phyloP scores from a whole-genome alignment of 805 yeast genomes.

The Kodamaea sagamina region DNA sequence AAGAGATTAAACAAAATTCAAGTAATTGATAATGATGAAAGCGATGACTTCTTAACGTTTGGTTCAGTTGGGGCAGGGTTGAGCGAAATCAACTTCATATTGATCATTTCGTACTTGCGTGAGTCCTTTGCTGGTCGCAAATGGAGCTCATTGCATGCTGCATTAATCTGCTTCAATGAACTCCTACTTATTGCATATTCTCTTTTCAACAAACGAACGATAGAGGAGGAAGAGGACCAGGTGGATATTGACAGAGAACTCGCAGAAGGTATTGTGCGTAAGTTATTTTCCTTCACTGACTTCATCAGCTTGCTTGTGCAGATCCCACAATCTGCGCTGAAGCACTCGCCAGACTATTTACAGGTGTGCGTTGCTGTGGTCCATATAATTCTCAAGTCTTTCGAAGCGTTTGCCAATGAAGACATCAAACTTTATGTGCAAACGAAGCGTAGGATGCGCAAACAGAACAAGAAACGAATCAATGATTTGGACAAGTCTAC shows the following conservation, averaged over 20 bases:
- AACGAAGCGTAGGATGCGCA: conserved; percentile 42
- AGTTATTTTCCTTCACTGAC: conserved; percentile 68
- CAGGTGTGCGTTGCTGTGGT: conserved; percentile 63
- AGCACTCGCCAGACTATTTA: conserved; percentile 63
- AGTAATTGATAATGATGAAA: conserved; percentile 9
- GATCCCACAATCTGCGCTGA: conserved; percentile 64
- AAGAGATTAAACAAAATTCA: conserved; percentile 14
- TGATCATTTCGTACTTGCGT: conserved; percentile 50
- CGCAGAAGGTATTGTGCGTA: conserved; percentile 60
- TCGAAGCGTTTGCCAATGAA: conserved; percentile 65
- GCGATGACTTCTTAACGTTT: conserved; percentile 19
- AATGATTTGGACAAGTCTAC: conserved; percentile 17
- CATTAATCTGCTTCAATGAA: conserved; percentile 66
- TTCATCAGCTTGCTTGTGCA: conserved; percentile 56
- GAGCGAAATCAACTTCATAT: conserved; percentile 59
- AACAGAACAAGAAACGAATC: conserved; percentile 24
- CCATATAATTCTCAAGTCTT: conserved; percentile 62
- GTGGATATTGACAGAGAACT: conserved; percentile 39
- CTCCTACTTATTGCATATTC: conserved; percentile 51
- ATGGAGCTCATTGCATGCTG: conserved; percentile 68
- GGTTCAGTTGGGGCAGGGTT: conserved; percentile 57
- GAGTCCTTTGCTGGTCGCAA: conserved; percentile 43
- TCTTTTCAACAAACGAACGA: conserved; percentile 34
- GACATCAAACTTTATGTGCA: conserved; percentile 52
- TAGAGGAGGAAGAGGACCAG: conserved; percentile 32